Conservation (phyloP, 495 filamentous ascomycete genomes). For the Chlorociboria aeruginascens region DNA sequence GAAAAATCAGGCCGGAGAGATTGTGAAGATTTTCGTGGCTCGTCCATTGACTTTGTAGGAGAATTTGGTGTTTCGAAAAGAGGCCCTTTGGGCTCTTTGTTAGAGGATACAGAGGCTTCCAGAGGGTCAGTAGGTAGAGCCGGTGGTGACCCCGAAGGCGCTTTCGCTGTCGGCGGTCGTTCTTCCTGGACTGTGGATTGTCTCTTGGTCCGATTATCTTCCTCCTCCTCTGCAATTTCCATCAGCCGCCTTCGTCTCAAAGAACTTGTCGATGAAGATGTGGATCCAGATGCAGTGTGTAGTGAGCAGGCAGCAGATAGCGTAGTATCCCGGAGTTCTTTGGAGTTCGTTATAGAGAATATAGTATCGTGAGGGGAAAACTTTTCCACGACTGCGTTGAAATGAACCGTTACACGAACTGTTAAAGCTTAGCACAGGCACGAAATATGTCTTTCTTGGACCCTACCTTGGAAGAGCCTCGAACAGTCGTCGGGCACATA, state of each 20-base stretch:
- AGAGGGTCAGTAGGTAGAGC: constrained; percentile 1
- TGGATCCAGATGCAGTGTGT: constrained; percentile 79
- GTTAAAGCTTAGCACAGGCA: not conserved
- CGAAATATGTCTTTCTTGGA: too few relatives aligned
- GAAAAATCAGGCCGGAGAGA: constrained; percentile 57
- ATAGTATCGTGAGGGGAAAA: constrained; percentile 82
- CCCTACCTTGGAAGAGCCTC: constrained; percentile 75
- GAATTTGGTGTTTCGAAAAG: constrained; percentile 3
- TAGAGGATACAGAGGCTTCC: constrained; percentile 4
- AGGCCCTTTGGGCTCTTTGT: not conserved
- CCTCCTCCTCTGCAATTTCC: constrained; percentile 77
- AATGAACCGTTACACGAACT: constrained; percentile 94
- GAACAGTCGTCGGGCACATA: constrained; percentile 86
- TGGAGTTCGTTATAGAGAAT: constrained; percentile 56
- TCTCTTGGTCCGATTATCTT: constrained; percentile 39
- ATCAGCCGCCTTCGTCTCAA: constrained; percentile 62
- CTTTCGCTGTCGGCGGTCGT: constrained; percentile 16
- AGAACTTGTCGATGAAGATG: constrained; percentile 75
- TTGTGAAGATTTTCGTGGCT: constrained; percentile 31
- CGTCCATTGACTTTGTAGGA: constrained; percentile 12
- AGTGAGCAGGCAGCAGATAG: constrained; percentile 82
- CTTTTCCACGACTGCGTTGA: constrained; percentile 70
- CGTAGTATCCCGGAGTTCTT: constrained; percentile 76
- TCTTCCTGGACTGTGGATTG: constrained; percentile 25
- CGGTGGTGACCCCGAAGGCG: constrained; percentile 1